Evolutionary conservation across 2,329 filamentous ascomycete genomes (phyloP), one percentile per base, ranked within the genome.

Genomic region (Beauveria varroae): DNA sequence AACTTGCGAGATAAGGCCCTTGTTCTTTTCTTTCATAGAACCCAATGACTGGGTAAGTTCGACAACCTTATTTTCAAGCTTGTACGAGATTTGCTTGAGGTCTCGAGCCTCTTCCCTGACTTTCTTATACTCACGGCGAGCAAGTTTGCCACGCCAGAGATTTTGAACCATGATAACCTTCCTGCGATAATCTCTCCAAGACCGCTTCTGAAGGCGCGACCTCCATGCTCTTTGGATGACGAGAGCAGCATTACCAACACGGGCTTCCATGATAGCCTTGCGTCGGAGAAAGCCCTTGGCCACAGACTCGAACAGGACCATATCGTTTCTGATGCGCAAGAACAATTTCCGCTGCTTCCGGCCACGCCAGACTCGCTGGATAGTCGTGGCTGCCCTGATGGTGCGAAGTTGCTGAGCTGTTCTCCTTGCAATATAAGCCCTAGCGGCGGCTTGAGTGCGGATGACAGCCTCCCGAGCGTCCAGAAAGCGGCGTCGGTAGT

Each of bases 51-150:
- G 95, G 1, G 95, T 99, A 70, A 99, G 84, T 78, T 99, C 95
- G 65, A 99, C 91, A 65, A 99, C 95, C 86, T 99, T 99, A 83
- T 99, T 98, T 76, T 99, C 95, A 69, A 99, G 81, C 81, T 96
- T 98, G 82, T 99, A 99, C 2, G 95, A 98, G 68, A 99, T 99
- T 76, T 98, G 93, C 82, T 98, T 98, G 74, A 99, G 85, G 79
- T 99, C 96, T 71, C 95, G 90, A 66, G 95, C 95, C 76, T 99
- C 95, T 76, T 97, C 93, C 67, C 95, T 91, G 64, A 96, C 79
- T 68, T 81, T 86, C 85, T 96, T 98, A 82, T 99, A 99, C 54
- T 85, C 87, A 67, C 82, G 85, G 66, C 95, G 86, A 60, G 95
- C 93, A 65, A 76, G 72, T 75, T 85, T 93, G 72, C 93, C 93